Evolutionary conservation across 306 rosid genomes (phyloP).

Genomic region (Rosa multiflora): DNA sequence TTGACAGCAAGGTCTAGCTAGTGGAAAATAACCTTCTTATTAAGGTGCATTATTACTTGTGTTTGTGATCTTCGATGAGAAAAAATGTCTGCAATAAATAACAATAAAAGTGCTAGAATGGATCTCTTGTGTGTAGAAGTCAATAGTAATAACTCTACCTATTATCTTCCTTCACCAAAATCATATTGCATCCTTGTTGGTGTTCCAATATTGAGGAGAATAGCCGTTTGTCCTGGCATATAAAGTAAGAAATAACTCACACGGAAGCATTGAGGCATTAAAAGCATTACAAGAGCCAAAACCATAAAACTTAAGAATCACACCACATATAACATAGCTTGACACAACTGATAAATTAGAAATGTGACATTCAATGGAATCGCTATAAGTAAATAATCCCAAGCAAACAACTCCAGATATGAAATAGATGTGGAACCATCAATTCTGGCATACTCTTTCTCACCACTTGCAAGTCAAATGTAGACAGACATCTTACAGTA

Average conservation of each 20-base stretch:
- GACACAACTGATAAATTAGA: neutral
- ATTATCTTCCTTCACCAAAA: slow-evolving; percentile 31
- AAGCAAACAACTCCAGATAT: neutral
- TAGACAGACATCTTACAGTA: neutral
- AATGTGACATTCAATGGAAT: neutral
- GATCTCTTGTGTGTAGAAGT: neutral
- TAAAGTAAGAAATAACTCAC: slow-evolving; percentile 23
- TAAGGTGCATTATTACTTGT: neutral
- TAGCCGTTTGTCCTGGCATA: slow-evolving; percentile 53
- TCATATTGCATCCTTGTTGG: slow-evolving; percentile 36
- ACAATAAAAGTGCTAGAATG: neutral
- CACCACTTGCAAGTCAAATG: neutral
- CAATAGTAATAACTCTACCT: slow-evolving; percentile 33
- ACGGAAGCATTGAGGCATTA: neutral
- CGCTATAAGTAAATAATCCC: neutral
- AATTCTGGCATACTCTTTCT: neutral
- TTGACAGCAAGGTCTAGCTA: neutral
- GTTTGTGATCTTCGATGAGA: slow-evolving; percentile 3
- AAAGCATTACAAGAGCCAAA: slow-evolving; percentile 8
- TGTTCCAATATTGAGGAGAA: slow-evolving; percentile 48
- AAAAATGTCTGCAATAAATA: neutral
- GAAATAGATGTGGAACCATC: neutral
- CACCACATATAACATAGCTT: slow-evolving; percentile 14
- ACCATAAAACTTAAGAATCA: slow-evolving; percentile 11
- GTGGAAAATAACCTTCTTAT: neutral